Percentiles rank a stretch among this genome's conserved stretches.
phyloP scores from a whole-genome alignment of 164 flowering plant genomes.

The Aristolochia californica region DNA sequence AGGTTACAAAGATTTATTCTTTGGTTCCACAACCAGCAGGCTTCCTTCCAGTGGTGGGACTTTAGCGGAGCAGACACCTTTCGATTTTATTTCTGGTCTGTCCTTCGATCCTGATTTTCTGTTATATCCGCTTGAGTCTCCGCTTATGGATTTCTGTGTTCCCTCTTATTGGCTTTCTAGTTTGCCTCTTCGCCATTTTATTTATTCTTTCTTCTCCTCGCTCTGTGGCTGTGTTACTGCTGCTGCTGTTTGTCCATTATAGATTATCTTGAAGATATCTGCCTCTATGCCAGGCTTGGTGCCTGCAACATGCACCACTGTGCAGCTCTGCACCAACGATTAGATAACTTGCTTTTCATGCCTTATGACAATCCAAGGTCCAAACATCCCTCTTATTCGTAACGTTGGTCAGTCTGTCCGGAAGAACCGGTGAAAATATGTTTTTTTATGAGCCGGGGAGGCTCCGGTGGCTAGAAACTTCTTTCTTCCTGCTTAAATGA shows the following conservation, averaged over 20 bases:
- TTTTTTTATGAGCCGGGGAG: no score
- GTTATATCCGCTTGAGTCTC: conserved; percentile 1
- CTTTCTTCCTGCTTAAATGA: no score
- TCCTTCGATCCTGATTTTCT: conserved; percentile 3
- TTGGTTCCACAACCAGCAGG: conserved; percentile 9
- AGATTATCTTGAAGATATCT: no score
- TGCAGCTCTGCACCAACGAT: no score
- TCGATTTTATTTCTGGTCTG: conserved; percentile 42
- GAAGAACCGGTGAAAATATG: no score
- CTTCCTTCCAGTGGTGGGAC: conserved; percentile 10
- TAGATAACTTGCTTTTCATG: no score
- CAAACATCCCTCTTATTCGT: no score
- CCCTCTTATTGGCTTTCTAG: conserved; percentile 12
- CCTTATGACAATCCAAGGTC: no score
- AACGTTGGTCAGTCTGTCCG: no score
- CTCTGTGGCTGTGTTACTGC: background rate
- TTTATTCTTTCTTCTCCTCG: conserved; percentile 1
- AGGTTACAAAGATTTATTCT: conserved; percentile 2
- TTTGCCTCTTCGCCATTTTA: background rate
- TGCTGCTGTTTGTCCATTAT: background rate
- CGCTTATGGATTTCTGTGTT: conserved; percentile 25
- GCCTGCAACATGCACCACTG: no score
- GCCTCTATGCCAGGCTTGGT: no score
- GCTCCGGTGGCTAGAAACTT: no score
- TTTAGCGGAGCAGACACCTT: conserved; percentile 29